Base-by-base conservation (phyloP, 495 filamentous ascomycete genomes). In the Daldinia childiae region DNA sequence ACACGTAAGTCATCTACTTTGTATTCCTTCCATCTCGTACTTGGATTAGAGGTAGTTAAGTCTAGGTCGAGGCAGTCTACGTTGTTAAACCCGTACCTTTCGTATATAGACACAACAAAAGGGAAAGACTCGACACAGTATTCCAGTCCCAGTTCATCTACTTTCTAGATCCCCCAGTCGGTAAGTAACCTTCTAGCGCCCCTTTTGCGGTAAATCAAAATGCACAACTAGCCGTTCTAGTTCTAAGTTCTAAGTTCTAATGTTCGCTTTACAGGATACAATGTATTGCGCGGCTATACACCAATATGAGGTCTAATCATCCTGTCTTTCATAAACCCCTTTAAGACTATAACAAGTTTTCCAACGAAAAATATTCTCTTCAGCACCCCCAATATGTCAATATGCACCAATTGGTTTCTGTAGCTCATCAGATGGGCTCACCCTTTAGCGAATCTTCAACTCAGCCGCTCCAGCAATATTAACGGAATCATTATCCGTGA, bases 101-200 rank as follows among this genome's bases (percentile, higher is more conserved):
- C 74, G 68, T 84, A 84, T 26, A 79, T 62, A 1, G 67, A 60
- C 8, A 76, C 77, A 24, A 77, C 82, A 45, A 66, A 67, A 29
- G 77, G 79, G 12, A 79, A 79, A 21, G 80, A 70, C 68, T 83
- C 80, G 12, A 83, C 73, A 30, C 79, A 80, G 19, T 72, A 71
- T 51, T 77, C 75, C 6, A 83, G 52, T 32, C 73, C 75, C 26
- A 82, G 45, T 39, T 80, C 77, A 64, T 84, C 79, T 1, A 80
- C 79, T 62, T 76, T 78, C 58, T 76, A 12, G 8, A 77, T 72
- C 21, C 84, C 83, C 82, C 82, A 86, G 8, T 76, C 41, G n/a
- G 82, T 62, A 6, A 84, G 73, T 39, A 79, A 62, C 21, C 58
- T 76, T 24, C 70, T 80, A 19, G 68, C 75, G 9, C 82, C 82